phyloP scores from a whole-genome alignment of 1,284 basidiomycete genomes.

The Ceratobasidium sp. region DNA sequence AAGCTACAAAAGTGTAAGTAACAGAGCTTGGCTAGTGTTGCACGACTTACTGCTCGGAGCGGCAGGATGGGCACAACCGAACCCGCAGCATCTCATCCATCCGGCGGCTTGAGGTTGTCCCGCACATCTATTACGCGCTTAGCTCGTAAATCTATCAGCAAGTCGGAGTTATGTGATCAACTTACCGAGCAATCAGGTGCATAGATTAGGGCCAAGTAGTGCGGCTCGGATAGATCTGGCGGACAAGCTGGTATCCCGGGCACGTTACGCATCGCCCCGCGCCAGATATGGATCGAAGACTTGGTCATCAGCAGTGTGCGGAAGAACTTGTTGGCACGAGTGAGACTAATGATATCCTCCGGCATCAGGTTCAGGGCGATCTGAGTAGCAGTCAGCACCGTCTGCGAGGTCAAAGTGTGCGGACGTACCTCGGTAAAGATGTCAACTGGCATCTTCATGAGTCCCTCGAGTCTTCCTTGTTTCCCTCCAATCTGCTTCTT shows the following conservation, averaged over 20 bases:
- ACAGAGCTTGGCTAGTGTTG: too few relatives aligned
- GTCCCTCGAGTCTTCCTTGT: slow-evolving; percentile 48
- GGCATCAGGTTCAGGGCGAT: slow-evolving; percentile 52
- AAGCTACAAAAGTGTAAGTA: not conserved
- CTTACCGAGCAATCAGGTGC: slow-evolving; percentile 30
- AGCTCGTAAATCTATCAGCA: too few relatives aligned
- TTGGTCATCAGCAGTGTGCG: slow-evolving; percentile 49
- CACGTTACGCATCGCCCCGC: slow-evolving; percentile 36
- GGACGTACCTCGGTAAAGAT: slow-evolving; percentile 53
- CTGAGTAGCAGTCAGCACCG: slow-evolving; percentile 46
- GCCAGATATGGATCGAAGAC: slow-evolving; percentile 49
- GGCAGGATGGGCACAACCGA: slow-evolving; percentile 25
- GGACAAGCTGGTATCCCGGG: slow-evolving; percentile 50
- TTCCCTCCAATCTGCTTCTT: slow-evolving; percentile 1
- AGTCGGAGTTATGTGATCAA: too few relatives aligned
- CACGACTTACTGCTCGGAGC: not conserved
- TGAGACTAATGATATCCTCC: slow-evolving; percentile 53
- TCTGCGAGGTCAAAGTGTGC: not conserved
- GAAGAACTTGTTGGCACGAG: slow-evolving; percentile 52
- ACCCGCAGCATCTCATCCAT: slow-evolving; percentile 15
- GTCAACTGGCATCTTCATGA: slow-evolving; percentile 54
- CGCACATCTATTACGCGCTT: not conserved
- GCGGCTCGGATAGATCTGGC: slow-evolving; percentile 49
- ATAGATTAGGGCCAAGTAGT: slow-evolving; percentile 52
- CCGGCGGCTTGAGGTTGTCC: not conserved